A percentile compares a stretch with the other conserved stretches of the same genome.
phyloP scores from a whole-genome alignment of 768 basidiomycete genomes.

The Cystobasidiopsis lactophilus region DNA sequence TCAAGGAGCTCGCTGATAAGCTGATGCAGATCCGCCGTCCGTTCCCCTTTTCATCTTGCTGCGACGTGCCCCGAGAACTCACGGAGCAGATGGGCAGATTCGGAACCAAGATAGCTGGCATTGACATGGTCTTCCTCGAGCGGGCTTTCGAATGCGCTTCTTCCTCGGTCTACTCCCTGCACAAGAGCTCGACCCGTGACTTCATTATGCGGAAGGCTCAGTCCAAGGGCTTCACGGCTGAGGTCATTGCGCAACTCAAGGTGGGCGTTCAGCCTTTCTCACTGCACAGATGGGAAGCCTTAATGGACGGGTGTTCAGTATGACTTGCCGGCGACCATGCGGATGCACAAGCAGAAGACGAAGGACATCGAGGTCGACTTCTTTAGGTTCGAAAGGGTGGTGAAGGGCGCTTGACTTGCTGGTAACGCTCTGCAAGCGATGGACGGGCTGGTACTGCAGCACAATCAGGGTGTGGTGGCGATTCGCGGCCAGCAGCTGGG shows the following conservation, averaged over 20 bases:
- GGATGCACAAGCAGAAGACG: conserved; percentile 19
- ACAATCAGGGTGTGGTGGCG: too few relatives aligned
- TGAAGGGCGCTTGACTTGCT: too few relatives aligned
- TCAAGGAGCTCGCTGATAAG: too few relatives aligned
- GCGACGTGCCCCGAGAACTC: too few relatives aligned
- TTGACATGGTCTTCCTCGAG: conserved; percentile 21
- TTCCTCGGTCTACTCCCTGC: conserved; percentile 18
- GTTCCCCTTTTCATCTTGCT: too few relatives aligned
- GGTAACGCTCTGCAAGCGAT: too few relatives aligned
- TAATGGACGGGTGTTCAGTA: too few relatives aligned
- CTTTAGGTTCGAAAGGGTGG: conserved; percentile 7
- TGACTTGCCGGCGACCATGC: conserved; percentile 17
- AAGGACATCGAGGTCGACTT: conserved; percentile 16
- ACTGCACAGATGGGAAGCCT: too few relatives aligned
- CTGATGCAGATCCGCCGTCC: too few relatives aligned
- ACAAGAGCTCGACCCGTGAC: conserved; percentile 16
- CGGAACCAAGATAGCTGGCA: conserved; percentile 17
- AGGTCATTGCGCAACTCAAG: conserved; percentile 10
- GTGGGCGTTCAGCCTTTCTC: background rate
- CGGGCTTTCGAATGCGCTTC: conserved; percentile 17
- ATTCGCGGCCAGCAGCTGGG: too few relatives aligned
- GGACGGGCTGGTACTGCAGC: too few relatives aligned
- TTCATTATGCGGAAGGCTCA: conserved; percentile 14
- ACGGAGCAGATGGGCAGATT: too few relatives aligned
- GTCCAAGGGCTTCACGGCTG: conserved; percentile 13